phyloP scores from a whole-genome alignment of 176 grass and related monocot genomes.

The Elymus sibiricus region DNA sequence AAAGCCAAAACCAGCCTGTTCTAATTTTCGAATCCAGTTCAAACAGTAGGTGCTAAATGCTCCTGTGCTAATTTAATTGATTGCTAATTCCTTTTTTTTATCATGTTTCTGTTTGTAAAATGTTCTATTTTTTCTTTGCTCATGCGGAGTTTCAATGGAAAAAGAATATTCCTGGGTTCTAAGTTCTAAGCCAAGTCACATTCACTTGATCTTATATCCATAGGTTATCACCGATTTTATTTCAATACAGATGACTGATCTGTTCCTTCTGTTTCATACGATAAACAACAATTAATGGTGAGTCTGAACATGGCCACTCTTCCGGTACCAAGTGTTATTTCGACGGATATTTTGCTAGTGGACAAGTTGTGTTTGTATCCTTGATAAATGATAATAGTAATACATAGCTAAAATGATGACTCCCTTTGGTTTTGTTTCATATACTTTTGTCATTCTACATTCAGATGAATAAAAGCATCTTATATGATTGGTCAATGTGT shows the following conservation, averaged over 20 bases:
- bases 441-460: neutral
- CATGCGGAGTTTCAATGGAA: neutral
- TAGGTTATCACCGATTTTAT: neutral
- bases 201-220: neutral
- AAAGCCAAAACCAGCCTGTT: neutral
- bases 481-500: conserved; percentile 17
- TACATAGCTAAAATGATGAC: neutral
- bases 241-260: neutral
- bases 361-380: neutral
- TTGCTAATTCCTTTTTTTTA: neutral
- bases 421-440: conserved; percentile 12
- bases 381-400: conserved; percentile 15
- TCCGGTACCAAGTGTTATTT: neutral
- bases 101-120: neutral
- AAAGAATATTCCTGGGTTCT: neutral
- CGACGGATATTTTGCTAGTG: conserved; percentile 8
- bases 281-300: neutral
- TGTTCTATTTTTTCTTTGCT: neutral
- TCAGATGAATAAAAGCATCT: neutral
- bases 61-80: neutral
- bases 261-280: neutral
- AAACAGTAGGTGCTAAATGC: neutral
- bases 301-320: neutral
- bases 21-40: neutral
- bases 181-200: conserved; percentile 3